Conservation (phyloP, 441 rosid genomes). For the Pelargonium fulgidum region DNA sequence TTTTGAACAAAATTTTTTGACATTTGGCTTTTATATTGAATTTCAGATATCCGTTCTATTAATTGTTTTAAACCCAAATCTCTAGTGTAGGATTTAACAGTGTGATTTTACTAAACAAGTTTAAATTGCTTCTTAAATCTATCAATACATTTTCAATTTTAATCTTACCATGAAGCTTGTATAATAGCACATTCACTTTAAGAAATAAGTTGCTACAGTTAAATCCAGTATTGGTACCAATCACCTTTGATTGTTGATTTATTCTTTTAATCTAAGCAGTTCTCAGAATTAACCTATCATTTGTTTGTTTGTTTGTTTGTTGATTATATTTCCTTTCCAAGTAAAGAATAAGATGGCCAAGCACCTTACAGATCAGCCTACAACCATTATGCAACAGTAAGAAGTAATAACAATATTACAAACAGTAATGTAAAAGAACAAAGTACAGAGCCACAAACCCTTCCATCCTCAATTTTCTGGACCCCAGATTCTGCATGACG, state of each 20-base stretch:
- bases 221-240: background rate
- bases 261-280: background rate
- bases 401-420: background rate
- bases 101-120: background rate
- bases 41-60: background rate
- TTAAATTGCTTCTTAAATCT: background rate
- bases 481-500: conserved; percentile 54
- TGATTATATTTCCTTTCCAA: background rate
- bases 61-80: background rate
- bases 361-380: background rate
- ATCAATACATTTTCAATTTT: background rate
- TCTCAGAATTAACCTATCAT: background rate
- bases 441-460: conserved; percentile 41
- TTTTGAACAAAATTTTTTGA: background rate
- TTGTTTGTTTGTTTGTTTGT: background rate
- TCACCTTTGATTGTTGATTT: background rate
- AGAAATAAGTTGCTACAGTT: background rate
- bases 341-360: background rate
- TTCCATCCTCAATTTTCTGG: conserved; percentile 89
- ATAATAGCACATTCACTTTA: background rate
- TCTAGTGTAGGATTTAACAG: background rate
- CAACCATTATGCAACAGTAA: background rate
- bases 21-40: background rate
- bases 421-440: background rate
- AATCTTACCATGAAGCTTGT: background rate